phyloP scores from a whole-genome alignment of 768 basidiomycete species.

The Hortiboletus flavorubellus region DNA sequence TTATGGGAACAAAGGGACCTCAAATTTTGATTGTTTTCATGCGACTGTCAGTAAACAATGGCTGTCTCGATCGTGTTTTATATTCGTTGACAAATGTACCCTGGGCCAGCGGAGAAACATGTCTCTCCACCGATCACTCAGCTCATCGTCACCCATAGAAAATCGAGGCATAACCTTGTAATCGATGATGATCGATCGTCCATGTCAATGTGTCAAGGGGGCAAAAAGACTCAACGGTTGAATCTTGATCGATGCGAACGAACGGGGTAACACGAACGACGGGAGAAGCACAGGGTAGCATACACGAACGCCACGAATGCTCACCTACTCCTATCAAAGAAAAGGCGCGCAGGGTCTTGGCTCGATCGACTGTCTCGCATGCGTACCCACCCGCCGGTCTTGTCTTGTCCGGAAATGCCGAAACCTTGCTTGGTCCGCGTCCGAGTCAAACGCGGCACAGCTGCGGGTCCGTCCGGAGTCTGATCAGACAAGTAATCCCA shows the following conservation, averaged over 20 bases:
- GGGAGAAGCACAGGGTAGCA: too few relatives aligned
- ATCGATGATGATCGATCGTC: not conserved
- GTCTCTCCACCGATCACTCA: not conserved
- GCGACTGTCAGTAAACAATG: too few relatives aligned
- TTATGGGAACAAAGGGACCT: too few relatives aligned
- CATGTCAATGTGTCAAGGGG: not conserved
- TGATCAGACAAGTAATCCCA: too few relatives aligned
- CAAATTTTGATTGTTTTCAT: too few relatives aligned
- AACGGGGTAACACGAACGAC: not conserved
- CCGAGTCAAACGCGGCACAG: constrained; percentile 39
- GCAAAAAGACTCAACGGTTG: not conserved
- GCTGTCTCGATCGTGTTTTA: not conserved
- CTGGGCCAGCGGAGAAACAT: too few relatives aligned
- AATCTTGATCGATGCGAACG: not conserved
- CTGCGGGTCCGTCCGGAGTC: constrained; percentile 25
- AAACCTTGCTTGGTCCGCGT: constrained; percentile 30
- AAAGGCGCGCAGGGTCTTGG: constrained; percentile 29
- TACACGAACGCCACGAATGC: too few relatives aligned
- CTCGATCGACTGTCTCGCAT: constrained; percentile 40
- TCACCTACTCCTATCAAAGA: constrained; percentile 35
- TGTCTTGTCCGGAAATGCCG: constrained; percentile 27
- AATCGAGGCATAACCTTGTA: not conserved
- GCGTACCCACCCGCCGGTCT: constrained; percentile 32
- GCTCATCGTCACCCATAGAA: not conserved
- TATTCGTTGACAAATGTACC: not conserved